Conservation (phyloP, 345 rosid species). For the Corchorus olitorius region DNA sequence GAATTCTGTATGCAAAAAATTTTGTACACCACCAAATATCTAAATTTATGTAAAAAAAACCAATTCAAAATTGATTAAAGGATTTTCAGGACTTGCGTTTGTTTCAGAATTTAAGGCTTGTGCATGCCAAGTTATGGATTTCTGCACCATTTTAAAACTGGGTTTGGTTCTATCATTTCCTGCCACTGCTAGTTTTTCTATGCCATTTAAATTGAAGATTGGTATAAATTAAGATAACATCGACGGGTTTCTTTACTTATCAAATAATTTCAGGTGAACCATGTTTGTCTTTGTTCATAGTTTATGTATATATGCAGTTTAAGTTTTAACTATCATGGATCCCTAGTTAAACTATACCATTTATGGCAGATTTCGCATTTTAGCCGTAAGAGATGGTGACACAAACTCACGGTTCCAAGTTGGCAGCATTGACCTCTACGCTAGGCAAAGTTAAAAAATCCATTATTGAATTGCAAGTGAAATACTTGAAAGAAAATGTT, state of each 20-base stretch:
- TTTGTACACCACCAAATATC: too few species aligned
- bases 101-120: too few species aligned
- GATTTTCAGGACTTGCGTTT: too few species aligned
- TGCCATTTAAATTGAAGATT: too few species aligned
- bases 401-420: slow-evolving; percentile 71
- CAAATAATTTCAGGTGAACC: slow-evolving; percentile 74
- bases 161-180: too few species aligned
- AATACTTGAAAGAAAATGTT: background rate
- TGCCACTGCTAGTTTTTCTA: too few species aligned
- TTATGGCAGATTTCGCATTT: slow-evolving; percentile 63
- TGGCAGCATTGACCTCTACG: slow-evolving; percentile 47
- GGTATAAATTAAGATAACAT: slow-evolving; percentile 27
- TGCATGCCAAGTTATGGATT: too few species aligned
- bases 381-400: slow-evolving; percentile 49
- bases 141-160: too few species aligned
- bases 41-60: too few species aligned
- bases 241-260: slow-evolving; percentile 40
- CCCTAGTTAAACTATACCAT: background rate
- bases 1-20: too few species aligned
- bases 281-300: too few species aligned
- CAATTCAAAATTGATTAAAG: too few species aligned
- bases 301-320: background rate
- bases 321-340: background rate
- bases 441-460: background rate
- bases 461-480: background rate